Evolutionary conservation across 805 yeast species (phyloP), one percentile per base, ranked within the genome.

Genomic region (Cyberlindnera xylosilytica): DNA sequence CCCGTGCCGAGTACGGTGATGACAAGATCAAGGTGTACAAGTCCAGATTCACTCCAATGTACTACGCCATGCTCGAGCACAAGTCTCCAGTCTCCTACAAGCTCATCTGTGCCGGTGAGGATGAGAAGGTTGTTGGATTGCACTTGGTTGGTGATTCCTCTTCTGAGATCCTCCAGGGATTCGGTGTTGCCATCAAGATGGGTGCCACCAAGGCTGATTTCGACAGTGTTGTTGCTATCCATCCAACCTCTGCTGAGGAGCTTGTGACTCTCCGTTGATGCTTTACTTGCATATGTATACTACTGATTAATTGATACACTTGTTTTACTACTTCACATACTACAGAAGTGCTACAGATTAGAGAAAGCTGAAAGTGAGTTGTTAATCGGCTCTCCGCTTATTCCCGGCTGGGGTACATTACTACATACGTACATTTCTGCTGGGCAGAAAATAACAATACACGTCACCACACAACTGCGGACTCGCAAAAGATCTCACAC

Each of bases 241-340:
- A 93, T 64, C 99, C 99, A 50, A 93, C 99, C 2, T 80, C 95
- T 52, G 99, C 99, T 32, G 99, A 93, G 71, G 99, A 93, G 70
- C 68, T 93, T 38, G 99, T 93, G 29, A 93, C 99, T 18, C 48
- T 68, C 47, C 60, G 60, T 49, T 66, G 19, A 29, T 9, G 6
- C n/a, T n/a, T n/a, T n/a, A n/a, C n/a, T n/a, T n/a, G n/a, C n/a
- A n/a, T n/a, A n/a, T n/a, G n/a, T n/a, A n/a, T n/a, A n/a, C n/a
- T n/a, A n/a, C n/a, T n/a, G n/a, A n/a, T n/a, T n/a, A n/a, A n/a
- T n/a, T n/a, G n/a, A n/a, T n/a, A n/a, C n/a, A n/a, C n/a, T n/a
- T n/a, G n/a, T n/a, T n/a, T n/a, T n/a, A n/a, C n/a, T n/a, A n/a
- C n/a, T n/a, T n/a, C n/a, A n/a, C n/a, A n/a, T n/a, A n/a, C n/a